Conservation (phyloP, 768 basidiomycete genomes). For the Podaxis mareebaensis region DNA sequence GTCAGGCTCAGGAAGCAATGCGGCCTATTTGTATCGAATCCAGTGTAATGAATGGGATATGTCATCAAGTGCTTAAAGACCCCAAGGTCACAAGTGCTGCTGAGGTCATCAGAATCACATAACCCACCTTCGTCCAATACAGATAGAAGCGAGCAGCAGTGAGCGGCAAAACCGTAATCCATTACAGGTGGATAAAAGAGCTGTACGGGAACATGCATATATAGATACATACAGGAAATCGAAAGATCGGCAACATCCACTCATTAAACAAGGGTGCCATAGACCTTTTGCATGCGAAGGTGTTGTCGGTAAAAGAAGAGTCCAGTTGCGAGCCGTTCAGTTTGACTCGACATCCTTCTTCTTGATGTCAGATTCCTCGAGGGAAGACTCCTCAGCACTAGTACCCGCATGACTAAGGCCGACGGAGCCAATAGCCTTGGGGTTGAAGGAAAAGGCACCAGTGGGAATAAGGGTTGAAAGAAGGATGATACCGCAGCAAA, state of each 20-base stretch:
- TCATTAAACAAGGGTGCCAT: background rate
- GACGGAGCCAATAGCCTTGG: conserved; percentile 26
- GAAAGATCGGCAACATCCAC: background rate
- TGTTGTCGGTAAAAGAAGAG: background rate
- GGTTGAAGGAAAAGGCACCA: conserved; percentile 33
- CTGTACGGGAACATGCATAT: too few relatives aligned
- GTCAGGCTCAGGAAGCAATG: background rate
- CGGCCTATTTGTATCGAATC: too few relatives aligned
- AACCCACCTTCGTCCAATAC: background rate
- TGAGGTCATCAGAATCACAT: background rate
- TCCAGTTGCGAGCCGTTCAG: background rate
- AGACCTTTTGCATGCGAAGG: background rate
- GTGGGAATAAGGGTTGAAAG: conserved; percentile 30
- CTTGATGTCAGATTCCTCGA: background rate
- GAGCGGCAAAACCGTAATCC: too few relatives aligned
- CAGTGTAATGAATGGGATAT: background rate
- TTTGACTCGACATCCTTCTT: background rate
- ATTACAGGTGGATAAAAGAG: too few relatives aligned
- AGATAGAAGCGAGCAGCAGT: too few relatives aligned
- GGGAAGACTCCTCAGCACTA: background rate
- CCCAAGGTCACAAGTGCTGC: background rate
- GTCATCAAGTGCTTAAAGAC: background rate
- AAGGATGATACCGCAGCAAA: conserved; percentile 29
- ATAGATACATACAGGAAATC: background rate
- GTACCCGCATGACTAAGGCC: background rate